These are phyloP conservation scores for Paracoccidioides lutzii DNA, from an alignment of 2,329 filamentous ascomycete species.

Conservation along the genomic window DNA sequence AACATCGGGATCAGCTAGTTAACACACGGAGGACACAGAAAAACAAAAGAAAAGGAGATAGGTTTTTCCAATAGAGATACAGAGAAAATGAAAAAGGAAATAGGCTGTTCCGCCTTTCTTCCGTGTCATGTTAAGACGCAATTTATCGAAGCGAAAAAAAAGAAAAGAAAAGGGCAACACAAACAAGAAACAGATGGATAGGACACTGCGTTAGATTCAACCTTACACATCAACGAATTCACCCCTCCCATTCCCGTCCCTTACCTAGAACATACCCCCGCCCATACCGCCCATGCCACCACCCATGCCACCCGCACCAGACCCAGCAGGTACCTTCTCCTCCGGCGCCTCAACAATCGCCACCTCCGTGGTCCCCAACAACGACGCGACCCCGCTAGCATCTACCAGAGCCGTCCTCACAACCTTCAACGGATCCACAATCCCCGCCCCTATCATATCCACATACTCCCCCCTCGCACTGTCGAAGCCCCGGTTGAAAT, in stretches of 20 bases:
- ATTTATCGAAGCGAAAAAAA: background rate
- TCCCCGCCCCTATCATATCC: slow-evolving; percentile 95
- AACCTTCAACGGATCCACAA: slow-evolving; percentile 98
- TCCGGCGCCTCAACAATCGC: slow-evolving; percentile 93
- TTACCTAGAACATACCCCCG: slow-evolving; percentile 48
- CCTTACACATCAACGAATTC: too few relatives aligned
- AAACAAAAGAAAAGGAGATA: too few relatives aligned
- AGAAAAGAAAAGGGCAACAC: background rate
- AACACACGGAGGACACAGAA: too few relatives aligned
- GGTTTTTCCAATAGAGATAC: too few relatives aligned
- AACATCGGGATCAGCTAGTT: too few relatives aligned
- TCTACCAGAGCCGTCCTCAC: slow-evolving; percentile 92
- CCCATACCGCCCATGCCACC: slow-evolving; percentile 52
- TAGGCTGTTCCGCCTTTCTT: background rate
- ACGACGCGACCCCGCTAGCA: slow-evolving; percentile 87
- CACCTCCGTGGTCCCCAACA: slow-evolving; percentile 95
- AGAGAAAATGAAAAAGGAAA: background rate
- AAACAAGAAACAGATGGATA: background rate
- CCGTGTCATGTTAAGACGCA: background rate
- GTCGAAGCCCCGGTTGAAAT: slow-evolving; percentile 99
- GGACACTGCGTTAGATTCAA: background rate
- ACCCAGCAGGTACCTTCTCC: slow-evolving; percentile 59
- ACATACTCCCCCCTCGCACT: slow-evolving; percentile 95
- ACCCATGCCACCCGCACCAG: slow-evolving; percentile 35
- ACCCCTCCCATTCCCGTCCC: too few relatives aligned